phyloP scores from a whole-genome alignment of 2,329 filamentous ascomycete species.

The Epichloe coenophiala region DNA sequence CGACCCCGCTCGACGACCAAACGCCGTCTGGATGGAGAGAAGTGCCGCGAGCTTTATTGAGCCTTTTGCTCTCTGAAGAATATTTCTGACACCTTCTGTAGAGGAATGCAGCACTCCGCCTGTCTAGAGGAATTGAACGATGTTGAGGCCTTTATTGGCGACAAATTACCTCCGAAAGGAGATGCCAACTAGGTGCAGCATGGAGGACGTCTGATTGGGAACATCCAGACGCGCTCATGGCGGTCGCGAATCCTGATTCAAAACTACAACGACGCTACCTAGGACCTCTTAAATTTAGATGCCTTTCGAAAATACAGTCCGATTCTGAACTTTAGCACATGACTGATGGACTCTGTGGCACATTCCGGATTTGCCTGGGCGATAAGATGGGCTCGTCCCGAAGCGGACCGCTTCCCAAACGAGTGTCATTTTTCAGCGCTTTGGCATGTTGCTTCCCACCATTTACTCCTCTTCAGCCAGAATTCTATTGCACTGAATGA shows the following conservation, averaged over 20 bases:
- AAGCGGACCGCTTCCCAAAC: neutral
- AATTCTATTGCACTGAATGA: no score
- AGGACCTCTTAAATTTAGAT: neutral
- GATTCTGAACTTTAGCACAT: neutral
- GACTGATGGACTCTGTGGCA: neutral
- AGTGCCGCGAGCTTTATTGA: neutral
- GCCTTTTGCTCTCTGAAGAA: neutral
- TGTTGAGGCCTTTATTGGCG: slow-evolving; percentile 47
- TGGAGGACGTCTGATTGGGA: neutral
- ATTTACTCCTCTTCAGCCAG: no score
- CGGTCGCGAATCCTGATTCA: no score
- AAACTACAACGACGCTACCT: neutral
- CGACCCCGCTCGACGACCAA: neutral
- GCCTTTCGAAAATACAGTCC: neutral
- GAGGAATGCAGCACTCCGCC: slow-evolving; percentile 62
- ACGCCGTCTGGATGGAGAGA: neutral
- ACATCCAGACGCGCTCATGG: no score
- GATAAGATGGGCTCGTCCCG: neutral
- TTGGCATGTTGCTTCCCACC: neutral
- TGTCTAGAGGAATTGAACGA: slow-evolving; percentile 69
- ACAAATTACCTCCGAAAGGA: slow-evolving; percentile 27
- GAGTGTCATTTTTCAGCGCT: neutral
- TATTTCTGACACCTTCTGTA: slow-evolving; percentile 16
- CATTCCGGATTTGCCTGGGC: neutral
- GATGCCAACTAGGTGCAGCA: neutral